A percentile compares a stretch with the other conserved stretches of the same genome.
Evolutionary conservation across 257 asterid species (phyloP).

Genomic region (Forsythia viridissima): DNA sequence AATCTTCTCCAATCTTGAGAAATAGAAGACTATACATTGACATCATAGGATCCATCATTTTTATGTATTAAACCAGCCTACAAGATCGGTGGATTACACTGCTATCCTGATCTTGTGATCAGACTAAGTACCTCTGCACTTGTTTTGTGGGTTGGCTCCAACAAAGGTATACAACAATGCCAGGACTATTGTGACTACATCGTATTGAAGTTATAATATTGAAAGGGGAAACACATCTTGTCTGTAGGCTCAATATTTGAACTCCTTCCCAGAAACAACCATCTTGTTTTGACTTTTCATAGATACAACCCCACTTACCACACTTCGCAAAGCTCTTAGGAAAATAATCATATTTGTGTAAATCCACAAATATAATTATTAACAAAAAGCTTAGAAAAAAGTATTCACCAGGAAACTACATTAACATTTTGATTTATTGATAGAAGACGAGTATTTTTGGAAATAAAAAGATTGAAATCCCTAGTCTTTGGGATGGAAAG

Average conservation of each 20-base stretch:
- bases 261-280: not conserved
- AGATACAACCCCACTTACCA: not conserved
- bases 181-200: not conserved
- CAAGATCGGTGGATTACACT: not conserved
- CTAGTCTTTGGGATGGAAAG: not conserved
- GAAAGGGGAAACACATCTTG: not conserved
- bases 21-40: not conserved
- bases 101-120: not conserved
- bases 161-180: not conserved
- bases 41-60: not conserved
- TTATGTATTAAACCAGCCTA: not conserved
- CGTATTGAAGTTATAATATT: not conserved
- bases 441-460: not conserved
- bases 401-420: constrained; percentile 1
- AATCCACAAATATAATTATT: not conserved
- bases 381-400: not conserved
- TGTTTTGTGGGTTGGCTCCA: not conserved
- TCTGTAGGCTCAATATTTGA: not conserved
- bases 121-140: not conserved
- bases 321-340: not conserved
- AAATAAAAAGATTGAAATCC: not conserved
- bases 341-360: constrained; percentile 4
- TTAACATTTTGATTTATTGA: not conserved
- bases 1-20: not conserved
- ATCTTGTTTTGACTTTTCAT: constrained; percentile 4